These are phyloP conservation scores for Tylopilus rubrobrunneus DNA, from an alignment of 768 basidiomycete genomes.

Conservation along the genomic window DNA sequence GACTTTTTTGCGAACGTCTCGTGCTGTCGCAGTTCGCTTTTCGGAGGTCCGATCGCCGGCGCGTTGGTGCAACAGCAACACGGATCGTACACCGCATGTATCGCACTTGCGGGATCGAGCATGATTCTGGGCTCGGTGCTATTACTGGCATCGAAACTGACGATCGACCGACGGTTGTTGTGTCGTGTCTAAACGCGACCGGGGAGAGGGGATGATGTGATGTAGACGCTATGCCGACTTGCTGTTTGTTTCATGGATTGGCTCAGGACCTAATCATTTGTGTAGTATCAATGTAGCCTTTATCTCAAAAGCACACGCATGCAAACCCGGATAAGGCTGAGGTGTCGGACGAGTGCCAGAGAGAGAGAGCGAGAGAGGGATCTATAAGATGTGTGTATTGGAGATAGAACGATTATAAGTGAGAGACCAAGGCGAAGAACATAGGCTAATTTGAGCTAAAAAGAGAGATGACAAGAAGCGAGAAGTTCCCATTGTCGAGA, in stretches of 20 bases:
- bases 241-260: constrained; percentile 10
- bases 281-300: constrained; percentile 29
- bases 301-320: constrained; percentile 14
- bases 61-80: constrained; percentile 44
- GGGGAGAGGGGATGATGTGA: background rate
- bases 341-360: background rate
- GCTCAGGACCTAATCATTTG: constrained; percentile 12
- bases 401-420: constrained; percentile 26
- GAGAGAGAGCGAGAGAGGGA: background rate
- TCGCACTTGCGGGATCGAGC: constrained; percentile 56
- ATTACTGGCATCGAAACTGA: constrained; percentile 48
- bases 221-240: background rate
- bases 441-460: constrained; percentile 17
- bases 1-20: background rate
- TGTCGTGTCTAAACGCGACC: constrained; percentile 41
- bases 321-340: background rate
- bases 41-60: constrained; percentile 64
- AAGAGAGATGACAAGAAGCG: background rate
- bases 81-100: constrained; percentile 49
- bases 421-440: constrained; percentile 16
- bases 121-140: constrained; percentile 57
- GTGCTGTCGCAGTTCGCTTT: constrained; percentile 43
- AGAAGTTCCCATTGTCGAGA: constrained; percentile 9
- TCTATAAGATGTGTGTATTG: constrained; percentile 25
- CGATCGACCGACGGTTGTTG: constrained; percentile 39